Evolutionary conservation across 169 alveolate species (phyloP), one percentile per base, ranked within the genome.

Genomic region (Cryptosporidium ryanae): DNA sequence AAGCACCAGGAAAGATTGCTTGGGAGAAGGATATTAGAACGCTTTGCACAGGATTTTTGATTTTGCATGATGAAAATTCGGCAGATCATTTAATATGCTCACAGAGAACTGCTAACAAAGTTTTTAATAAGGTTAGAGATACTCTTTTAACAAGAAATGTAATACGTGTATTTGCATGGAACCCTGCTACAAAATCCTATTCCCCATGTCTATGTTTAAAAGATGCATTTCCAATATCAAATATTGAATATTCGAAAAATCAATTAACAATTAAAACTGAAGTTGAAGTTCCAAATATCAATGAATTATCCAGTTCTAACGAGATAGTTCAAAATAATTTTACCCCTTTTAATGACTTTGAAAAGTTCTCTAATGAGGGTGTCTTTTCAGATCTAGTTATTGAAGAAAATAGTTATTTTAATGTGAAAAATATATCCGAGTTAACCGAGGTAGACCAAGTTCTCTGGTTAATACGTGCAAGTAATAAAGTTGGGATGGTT

Each of bases 1-100:
- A 76, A 59, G 87, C 87, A 32, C 87, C 87, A 4, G 71, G 87
- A 34, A 76, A 76, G 50, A 76, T 76, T 12, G 87, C 87, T 8
- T 76, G 87, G 87, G 87, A 76, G 43, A 76, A 61, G 23, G 87
- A 76, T 76, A 76, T 76, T 18, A 32, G 87, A 21, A 25, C 87
- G 38, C 64, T 76, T 6, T 76, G 87, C 34, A 46, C 71, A 29
- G 87, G 87, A 12, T 76, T 76, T 61, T 3, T 76, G 34, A 76
- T 76, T 32, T 21, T 76, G 17, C 87, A 76, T 38, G 84, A 61
- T 61, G 87, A 76, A 43, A 61, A 61, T 29, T 76, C 87, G 6
- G 43, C 87, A 17, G 87, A 76, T 25, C 87, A 61, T 38, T 59
- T 76, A 46, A 76, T 76, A 21, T 76, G 87, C 31, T 59, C 87